phyloP scores from a whole-genome alignment of 805 yeast species.

The Zygosaccharomyces bailii region DNA sequence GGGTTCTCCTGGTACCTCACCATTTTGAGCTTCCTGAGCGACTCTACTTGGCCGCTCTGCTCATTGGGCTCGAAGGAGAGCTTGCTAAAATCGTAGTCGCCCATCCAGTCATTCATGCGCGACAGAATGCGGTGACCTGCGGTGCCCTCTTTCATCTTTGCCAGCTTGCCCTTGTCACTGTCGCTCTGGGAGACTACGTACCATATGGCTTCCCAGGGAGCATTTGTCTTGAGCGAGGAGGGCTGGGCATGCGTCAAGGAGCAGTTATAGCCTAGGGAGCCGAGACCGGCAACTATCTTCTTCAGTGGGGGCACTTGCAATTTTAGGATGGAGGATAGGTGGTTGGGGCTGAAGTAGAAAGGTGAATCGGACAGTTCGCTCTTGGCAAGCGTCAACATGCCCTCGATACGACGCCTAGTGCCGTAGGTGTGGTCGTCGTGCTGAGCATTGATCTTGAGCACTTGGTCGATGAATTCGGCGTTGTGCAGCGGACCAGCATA shows the following conservation, averaged over 20 bases:
- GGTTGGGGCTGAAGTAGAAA: slow-evolving; percentile 80
- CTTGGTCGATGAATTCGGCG: slow-evolving; percentile 57
- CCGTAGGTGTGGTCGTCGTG: slow-evolving; percentile 60
- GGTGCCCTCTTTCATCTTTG: slow-evolving; percentile 46
- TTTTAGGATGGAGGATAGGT: slow-evolving; percentile 68
- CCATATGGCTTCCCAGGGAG: slow-evolving; percentile 80
- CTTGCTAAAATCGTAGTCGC: slow-evolving; percentile 16
- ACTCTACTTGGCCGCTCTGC: slow-evolving; percentile 53
- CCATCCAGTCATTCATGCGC: slow-evolving; percentile 31
- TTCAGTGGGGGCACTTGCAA: slow-evolving; percentile 80
- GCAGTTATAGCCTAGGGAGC: slow-evolving; percentile 76
- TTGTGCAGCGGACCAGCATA: slow-evolving; percentile 83
- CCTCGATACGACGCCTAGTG: slow-evolving; percentile 80
- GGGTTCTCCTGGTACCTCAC: slow-evolving; percentile 92
- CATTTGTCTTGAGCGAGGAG: slow-evolving; percentile 83
- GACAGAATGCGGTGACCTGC: slow-evolving; percentile 58
- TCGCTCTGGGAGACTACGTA: slow-evolving; percentile 61
- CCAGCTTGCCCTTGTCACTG: slow-evolving; percentile 43
- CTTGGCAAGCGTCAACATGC: slow-evolving; percentile 84
- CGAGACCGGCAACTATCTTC: slow-evolving; percentile 69
- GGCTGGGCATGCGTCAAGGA: slow-evolving; percentile 88
- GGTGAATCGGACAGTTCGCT: slow-evolving; percentile 64
- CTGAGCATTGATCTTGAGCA: slow-evolving; percentile 52
- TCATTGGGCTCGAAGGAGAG: slow-evolving; percentile 59
- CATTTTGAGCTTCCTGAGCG: slow-evolving; percentile 69